Percentiles rank a stretch among this genome's conserved stretches.
These are phyloP conservation scores for Plasmodium sp. DNA, from an alignment of 169 alveolate species.

Conservation along the genomic window DNA sequence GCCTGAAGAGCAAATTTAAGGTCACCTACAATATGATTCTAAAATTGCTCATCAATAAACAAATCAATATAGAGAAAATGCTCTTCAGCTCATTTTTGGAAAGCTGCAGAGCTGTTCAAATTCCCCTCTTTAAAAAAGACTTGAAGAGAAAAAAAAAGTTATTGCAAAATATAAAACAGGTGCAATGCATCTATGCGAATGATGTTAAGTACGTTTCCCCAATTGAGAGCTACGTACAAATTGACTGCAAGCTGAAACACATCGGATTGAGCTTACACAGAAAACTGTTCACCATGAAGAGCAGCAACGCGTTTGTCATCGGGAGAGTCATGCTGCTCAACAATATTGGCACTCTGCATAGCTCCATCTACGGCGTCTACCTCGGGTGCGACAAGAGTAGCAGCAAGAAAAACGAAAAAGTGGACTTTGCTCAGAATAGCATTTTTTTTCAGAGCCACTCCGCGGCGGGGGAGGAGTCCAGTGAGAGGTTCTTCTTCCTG, in stretches of 20 bases:
- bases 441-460: conserved; percentile 48
- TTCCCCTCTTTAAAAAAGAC: conserved; percentile 82
- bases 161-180: conserved; percentile 66
- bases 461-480: conserved; percentile 5
- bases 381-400: conserved; percentile 68
- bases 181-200: conserved; percentile 63
- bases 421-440: conserved; percentile 54
- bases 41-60: conserved; percentile 87
- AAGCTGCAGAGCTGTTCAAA: conserved; percentile 83
- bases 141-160: conserved; percentile 75
- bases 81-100: conserved; percentile 90
- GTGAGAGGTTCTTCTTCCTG: conserved; percentile 42
- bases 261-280: conserved; percentile 67
- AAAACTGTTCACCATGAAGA: conserved; percentile 45
- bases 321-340: conserved; percentile 74
- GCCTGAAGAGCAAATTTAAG: conserved; percentile 92
- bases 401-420: conserved; percentile 26
- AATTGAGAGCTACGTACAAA: conserved; percentile 67
- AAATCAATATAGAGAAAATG: conserved; percentile 87
- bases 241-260: conserved; percentile 60
- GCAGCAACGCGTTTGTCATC: conserved; percentile 58
- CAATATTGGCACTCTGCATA: conserved; percentile 20
- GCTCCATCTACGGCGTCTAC: conserved; percentile 68
- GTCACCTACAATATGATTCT: conserved; percentile 93
- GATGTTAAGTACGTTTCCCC: conserved; percentile 27